Conservation (phyloP, 2,329 filamentous ascomycete genomes). For the Trichoderma aggressivum region DNA sequence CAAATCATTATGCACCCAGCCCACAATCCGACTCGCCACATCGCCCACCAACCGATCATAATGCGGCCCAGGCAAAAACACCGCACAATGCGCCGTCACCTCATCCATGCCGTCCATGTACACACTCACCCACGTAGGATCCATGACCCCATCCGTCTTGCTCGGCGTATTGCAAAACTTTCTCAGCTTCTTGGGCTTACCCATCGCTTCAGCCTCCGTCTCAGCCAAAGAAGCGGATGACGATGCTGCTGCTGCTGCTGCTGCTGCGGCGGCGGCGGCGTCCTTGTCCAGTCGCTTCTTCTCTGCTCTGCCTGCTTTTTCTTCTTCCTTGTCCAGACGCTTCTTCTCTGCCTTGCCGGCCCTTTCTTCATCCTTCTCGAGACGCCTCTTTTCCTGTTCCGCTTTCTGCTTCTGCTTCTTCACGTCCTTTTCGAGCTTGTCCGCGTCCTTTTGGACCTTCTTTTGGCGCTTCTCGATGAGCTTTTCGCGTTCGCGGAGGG, state of each 20-base stretch:
- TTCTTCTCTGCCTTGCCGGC: slow-evolving; percentile 36
- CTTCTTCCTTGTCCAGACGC: slow-evolving; percentile 30
- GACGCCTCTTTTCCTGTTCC: slow-evolving; percentile 26
- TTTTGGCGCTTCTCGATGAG: slow-evolving; percentile 52
- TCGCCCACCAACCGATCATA: slow-evolving; percentile 77
- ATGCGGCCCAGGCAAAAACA: slow-evolving; percentile 71
- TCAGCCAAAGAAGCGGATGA: background rate
- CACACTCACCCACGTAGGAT: slow-evolving; percentile 73
- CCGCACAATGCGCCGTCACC: slow-evolving; percentile 76
- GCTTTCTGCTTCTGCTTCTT: slow-evolving; percentile 30
- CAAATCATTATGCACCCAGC: slow-evolving; percentile 66
- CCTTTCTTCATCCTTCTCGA: slow-evolving; percentile 34
- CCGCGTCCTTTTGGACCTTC: slow-evolving; percentile 41
- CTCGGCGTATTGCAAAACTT: slow-evolving; percentile 77
- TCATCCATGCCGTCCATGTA: slow-evolving; percentile 83
- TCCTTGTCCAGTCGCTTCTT: slow-evolving; percentile 30
- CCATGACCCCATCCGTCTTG: slow-evolving; percentile 51
- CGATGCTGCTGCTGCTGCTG: slow-evolving; percentile 26
- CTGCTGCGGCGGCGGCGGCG: too few species aligned
- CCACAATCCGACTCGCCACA: slow-evolving; percentile 62
- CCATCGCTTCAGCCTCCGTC: slow-evolving; percentile 11
- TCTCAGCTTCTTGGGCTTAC: slow-evolving; percentile 52
- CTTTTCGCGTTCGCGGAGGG: slow-evolving; percentile 61
- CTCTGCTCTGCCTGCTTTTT: slow-evolving; percentile 38
- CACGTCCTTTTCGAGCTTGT: slow-evolving; percentile 36